Base-by-base conservation (phyloP, 768 basidiomycete genomes). In the Gymnopilus dilepis region DNA sequence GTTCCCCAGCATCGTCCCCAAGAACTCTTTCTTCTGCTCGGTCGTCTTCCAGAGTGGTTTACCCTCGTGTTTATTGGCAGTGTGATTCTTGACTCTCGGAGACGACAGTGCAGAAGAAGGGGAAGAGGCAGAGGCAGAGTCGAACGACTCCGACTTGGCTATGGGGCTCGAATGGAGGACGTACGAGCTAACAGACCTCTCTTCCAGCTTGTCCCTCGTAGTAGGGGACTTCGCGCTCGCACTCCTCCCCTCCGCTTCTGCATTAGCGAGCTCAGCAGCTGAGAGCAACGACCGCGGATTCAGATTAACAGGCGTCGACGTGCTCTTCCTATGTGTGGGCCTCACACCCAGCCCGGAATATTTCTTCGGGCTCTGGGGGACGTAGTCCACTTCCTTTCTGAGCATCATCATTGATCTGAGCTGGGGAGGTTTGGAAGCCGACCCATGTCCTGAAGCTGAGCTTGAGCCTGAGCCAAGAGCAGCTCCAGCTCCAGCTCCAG, bases 1-100 rank as follows among this genome's bases (percentile, higher is more conserved):
- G 71, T 97, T 96, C 3, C 93, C 94, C 43, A 97, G 74, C 86
- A 95, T 89, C 45, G 84, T 88, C 0, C 90, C 90, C 59, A 97
- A 69, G 43, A 92, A 72, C 70, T 87, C 86, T 73, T 90, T 94
- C 78, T 95, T 95, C 76, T 95, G 91, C 60, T 92, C 89, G 42
- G 86, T 93, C 42, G 87, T 90, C 66, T 82, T 81, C 63, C 77
- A 68, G n/a, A n/a, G n/a, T n/a, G n/a, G n/a, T 52, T 77, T 72
- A 30, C 52, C 48, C 1, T 70, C 56, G 12, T 62, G 53, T 51
- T 70, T 67, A 8, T 47, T 22, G n/a, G 61, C 12, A 60, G 56
- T 40, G 15, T 37, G 9, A 3, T 3, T 3, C 34, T 9, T 37
- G 34, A 3, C 15, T 15, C 15, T 37, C 2, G 34, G 34, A 8